Percentiles rank a stretch among this genome's conserved stretches.
Evolutionary conservation across 129 eudicot genomes (phyloP).

Genomic region (Cynara cardunculus): DNA sequence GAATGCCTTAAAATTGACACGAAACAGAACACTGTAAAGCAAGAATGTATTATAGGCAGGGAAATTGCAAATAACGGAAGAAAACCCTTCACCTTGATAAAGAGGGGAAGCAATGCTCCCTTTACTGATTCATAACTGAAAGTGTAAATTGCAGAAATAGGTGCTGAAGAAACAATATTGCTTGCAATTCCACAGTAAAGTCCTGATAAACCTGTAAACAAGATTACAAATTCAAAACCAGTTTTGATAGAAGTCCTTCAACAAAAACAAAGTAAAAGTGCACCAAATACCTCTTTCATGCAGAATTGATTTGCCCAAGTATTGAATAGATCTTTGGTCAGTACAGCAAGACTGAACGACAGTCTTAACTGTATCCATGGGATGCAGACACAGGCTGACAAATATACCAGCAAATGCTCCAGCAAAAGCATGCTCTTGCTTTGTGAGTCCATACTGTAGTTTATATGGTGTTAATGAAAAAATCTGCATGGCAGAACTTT

Average conservation of each 20-base stretch:
- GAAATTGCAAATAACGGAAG: not conserved
- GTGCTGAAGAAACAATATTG: slow-evolving; percentile 89
- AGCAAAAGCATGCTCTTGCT: slow-evolving; percentile 90
- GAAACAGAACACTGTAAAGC: not conserved
- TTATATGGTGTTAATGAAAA: slow-evolving; percentile 28
- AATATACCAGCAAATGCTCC: slow-evolving; percentile 93
- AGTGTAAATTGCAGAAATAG: slow-evolving; percentile 94
- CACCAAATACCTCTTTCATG: slow-evolving; percentile 71
- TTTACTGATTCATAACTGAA: slow-evolving; percentile 94
- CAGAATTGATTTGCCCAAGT: slow-evolving; percentile 59
- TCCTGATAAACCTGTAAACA: slow-evolving; percentile 59
- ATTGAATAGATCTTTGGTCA: slow-evolving; percentile 54
- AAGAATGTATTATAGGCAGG: not conserved
- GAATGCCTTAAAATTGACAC: not conserved
- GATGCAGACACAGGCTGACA: slow-evolving; percentile 93
- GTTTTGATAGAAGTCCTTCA: slow-evolving; percentile 4
- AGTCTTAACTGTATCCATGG: slow-evolving; percentile 91
- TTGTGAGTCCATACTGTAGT: slow-evolving; percentile 43
- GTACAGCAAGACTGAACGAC: slow-evolving; percentile 75
- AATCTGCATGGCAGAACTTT: slow-evolving; percentile 20
- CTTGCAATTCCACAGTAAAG: slow-evolving; percentile 90
- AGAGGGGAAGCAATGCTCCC: slow-evolving; percentile 71
- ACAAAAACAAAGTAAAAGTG: not conserved
- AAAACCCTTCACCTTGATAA: slow-evolving; percentile 58
- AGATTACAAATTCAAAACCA: not conserved